Evolutionary conservation across 768 basidiomycete species (phyloP), one percentile per base, ranked within the genome.

Genomic region (Russula sp.): DNA sequence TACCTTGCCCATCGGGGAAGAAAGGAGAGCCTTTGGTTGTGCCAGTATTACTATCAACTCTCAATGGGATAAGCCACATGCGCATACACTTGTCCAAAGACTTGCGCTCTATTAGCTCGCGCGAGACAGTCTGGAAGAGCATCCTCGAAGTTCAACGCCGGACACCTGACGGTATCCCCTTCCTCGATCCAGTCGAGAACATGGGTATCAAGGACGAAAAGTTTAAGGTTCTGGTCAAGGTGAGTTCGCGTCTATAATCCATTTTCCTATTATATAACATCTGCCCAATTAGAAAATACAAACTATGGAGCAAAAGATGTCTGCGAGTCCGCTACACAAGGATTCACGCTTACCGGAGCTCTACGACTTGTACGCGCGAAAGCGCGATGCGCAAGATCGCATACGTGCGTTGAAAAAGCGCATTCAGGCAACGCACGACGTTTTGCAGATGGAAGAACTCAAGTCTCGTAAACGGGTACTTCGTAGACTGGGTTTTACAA

Each of bases 181-280:
- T 95, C 9, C 80, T 99, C 13, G 97, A 98, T 72, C 97, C 97
- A 0, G 79, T 98, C 32, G 82, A 91, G 71, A 93, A 98, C 73
- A 94, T 98, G 94, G 88, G 86, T 11, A 97, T 99, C 73, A 92
- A 89, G 63, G 97, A 98, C 69, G 90, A 92, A 40, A 93, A 90
- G 69, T 99, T 99, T 78, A 84, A 84, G 71, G 84, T 86, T 54
- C 82, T 98, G 0, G 82, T 98, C 60, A 84, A 91, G 76, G 95
- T 94, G 62, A 49, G 76, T 50, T 26, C 34, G 52, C 52, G 10
- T 56, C n/a, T 34, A 13, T 18, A 16, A 20, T 50, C 28, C 1
- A 34, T 32, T 38, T 40, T n/a, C 22, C 18, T 2, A 28, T 8
- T 30, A 30, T 28, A 38, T 40, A 50, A 50, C 51, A 14, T 24